These are phyloP conservation scores for Solanum chacoense DNA, from an alignment of 305 asterid species.

Conservation along the genomic window DNA sequence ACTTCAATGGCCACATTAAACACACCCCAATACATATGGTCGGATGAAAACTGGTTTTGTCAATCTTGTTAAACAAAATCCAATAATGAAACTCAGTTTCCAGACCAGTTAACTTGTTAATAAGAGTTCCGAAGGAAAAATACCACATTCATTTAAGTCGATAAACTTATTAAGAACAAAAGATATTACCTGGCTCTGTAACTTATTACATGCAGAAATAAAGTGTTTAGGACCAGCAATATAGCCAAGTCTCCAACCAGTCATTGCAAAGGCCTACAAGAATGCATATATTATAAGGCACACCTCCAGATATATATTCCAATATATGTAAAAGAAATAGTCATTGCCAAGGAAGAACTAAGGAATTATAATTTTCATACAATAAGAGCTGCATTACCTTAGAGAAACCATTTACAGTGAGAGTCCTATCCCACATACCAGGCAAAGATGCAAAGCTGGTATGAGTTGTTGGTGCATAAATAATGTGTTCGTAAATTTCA, in stretches of 20 bases:
- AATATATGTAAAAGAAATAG: background rate
- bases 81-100: background rate
- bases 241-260: slow-evolving; percentile 92
- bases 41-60: background rate
- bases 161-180: background rate
- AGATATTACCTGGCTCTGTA: slow-evolving; percentile 79
- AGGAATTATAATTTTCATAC: background rate
- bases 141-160: background rate
- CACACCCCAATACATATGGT: background rate
- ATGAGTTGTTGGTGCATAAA: slow-evolving; percentile 87
- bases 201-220: slow-evolving; percentile 77
- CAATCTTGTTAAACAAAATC: background rate
- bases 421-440: slow-evolving; percentile 90
- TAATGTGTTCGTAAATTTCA: slow-evolving; percentile 92
- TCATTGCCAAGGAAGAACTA: background rate
- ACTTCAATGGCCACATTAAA: background rate
- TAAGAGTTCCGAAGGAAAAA: background rate
- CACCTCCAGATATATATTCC: background rate
- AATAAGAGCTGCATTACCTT: slow-evolving; percentile 37
- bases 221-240: slow-evolving; percentile 94
- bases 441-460: slow-evolving; percentile 97
- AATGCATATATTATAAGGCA: background rate
- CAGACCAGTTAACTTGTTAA: background rate
- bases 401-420: slow-evolving; percentile 93
- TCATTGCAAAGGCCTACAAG: slow-evolving; percentile 86